These are phyloP conservation scores for Cryptococcus wingfieldii DNA, from an alignment of 1,284 basidiomycete genomes.

Conservation along the genomic window DNA sequence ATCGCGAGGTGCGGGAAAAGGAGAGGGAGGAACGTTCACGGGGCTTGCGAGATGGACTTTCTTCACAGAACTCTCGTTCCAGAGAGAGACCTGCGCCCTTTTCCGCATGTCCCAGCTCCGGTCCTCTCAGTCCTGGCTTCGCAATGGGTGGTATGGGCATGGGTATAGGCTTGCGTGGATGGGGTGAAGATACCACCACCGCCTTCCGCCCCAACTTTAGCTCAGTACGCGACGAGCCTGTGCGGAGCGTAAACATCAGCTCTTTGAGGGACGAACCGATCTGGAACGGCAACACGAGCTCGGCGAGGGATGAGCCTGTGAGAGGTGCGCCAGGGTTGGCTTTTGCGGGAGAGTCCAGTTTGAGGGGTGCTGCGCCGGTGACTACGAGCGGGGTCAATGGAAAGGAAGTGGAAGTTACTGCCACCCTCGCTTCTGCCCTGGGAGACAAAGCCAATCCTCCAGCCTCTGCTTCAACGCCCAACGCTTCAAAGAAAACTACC, in stretches of 20 bases:
- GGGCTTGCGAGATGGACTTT: neutral
- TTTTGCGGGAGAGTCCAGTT: neutral
- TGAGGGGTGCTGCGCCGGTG: neutral
- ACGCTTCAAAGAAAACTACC: neutral
- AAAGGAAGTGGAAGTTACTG: neutral
- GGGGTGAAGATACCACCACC: neutral
- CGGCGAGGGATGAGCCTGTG: constrained; percentile 4
- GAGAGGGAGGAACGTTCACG: constrained; percentile 1
- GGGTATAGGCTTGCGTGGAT: neutral
- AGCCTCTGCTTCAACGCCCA: neutral
- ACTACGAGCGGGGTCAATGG: neutral
- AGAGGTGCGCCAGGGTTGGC: neutral
- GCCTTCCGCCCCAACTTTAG: constrained; percentile 9
- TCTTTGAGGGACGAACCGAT: constrained; percentile 23
- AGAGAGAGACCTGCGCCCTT: neutral
- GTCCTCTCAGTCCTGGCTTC: neutral
- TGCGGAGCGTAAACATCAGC: constrained; percentile 14
- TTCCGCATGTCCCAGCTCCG: neutral
- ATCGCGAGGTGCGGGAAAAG: constrained; percentile 15
- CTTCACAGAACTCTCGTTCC: neutral
- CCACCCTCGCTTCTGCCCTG: neutral
- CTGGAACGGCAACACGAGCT: neutral
- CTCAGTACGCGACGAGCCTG: constrained; percentile 26
- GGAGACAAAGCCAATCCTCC: neutral
- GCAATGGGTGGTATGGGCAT: neutral